Evolutionary conservation across 352 stramenopile genomes (phyloP).

Genomic region (Pythium guiyangense): DNA sequence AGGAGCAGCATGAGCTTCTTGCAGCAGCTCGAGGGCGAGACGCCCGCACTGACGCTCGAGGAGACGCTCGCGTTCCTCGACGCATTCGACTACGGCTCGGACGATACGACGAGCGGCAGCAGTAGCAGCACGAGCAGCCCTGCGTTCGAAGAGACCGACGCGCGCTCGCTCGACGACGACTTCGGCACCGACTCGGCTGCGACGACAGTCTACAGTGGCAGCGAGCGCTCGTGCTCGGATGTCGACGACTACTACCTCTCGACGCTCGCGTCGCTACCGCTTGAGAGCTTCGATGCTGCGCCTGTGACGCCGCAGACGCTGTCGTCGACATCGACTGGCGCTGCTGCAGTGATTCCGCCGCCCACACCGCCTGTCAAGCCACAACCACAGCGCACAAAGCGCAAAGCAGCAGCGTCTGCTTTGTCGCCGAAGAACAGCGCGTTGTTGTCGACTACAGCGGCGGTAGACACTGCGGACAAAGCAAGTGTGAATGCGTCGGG

Average conservation of each 20-base stretch:
- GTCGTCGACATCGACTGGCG: neutral
- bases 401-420: constrained; percentile 8
- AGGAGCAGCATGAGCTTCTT: constrained; percentile 16
- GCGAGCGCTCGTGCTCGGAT: constrained; percentile 9
- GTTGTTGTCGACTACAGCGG: too few species aligned
- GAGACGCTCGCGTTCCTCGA: constrained; percentile 18
- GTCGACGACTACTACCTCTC: constrained; percentile 1
- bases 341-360: neutral
- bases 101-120: constrained; percentile 1
- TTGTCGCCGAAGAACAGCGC: neutral
- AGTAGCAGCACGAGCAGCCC: neutral
- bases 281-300: too few species aligned
- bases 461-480: too few species aligned
- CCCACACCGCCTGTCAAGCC: neutral
- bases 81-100: constrained; percentile 4
- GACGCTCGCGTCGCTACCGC: neutral
- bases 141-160: neutral
- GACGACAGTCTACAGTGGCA: constrained; percentile 8
- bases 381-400: constrained; percentile 2
- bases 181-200: neutral
- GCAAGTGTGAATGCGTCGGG: too few species aligned
- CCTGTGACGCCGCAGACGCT: too few species aligned
- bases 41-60: constrained; percentile 12
- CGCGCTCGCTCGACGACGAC: neutral
- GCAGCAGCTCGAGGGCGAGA: constrained; percentile 7